Base-by-base conservation (phyloP, 306 rosid species). In the Citrullus mucosospermus region DNA sequence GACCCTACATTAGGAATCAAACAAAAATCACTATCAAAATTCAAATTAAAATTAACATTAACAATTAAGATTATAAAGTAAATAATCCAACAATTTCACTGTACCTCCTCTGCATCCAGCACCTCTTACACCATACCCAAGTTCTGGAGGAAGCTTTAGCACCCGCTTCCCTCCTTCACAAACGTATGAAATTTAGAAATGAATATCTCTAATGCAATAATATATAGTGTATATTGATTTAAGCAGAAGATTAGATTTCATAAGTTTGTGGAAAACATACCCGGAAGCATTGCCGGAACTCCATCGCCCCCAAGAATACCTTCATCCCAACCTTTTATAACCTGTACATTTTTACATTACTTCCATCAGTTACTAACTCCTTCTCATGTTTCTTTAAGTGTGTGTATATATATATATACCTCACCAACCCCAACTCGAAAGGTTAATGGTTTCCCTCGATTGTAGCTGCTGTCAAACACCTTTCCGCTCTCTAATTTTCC, bases 281-380 rank as follows among this genome's bases (percentile, higher is more conserved):
- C 98, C 56, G 95, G 85, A 86, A 94, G 96, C 98, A 94, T 94
- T 2, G 98, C 96, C 75, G 98, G 98, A 77, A 94, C 75, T 83
- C 97, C 98, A 79, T 89, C 96, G 30, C 89, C 95, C 69, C 98
- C 98, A 66, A 92, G 76, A 79, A 94, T 94, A 28, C 97, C 98
- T 82, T 86, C 91, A 84, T 92, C 97, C 98, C 98, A 94, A 78
- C 98, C 98, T 88, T 92, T 92, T 84, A 94, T 94, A 44, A 94
- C 98, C 98, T 90, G 82, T 15, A 51, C 77, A 50, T 53, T 53
- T 53, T 76, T 77, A 17, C 18, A 22, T n/a, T 80, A 20, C 36
- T 59, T 16, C 48, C 25, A 69, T 57, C 50, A 78, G 75, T 57
- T 25, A 43, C 18, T 32, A 59, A 36, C 70, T 14, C 39, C 69